Percentiles rank a stretch among this genome's conserved stretches.
phyloP scores from a whole-genome alignment of 2,329 filamentous ascomycete genomes.

The Macrophomina phaseolina region DNA sequence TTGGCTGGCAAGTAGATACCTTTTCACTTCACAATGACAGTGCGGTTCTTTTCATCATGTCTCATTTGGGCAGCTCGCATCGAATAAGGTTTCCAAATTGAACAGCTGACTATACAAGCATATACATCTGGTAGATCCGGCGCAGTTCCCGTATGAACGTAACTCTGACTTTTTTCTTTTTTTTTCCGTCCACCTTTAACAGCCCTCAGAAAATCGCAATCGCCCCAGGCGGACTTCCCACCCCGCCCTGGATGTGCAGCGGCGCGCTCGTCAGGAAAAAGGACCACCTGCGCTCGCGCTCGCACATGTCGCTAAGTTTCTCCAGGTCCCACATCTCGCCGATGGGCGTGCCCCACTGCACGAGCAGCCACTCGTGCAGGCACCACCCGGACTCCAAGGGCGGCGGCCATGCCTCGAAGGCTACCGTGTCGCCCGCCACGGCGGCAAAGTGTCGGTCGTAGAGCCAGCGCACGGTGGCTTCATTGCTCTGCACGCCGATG shows the following conservation, averaged over 20 bases:
- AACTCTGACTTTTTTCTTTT: background rate
- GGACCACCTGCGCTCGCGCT: constrained; percentile 58
- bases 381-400: constrained; percentile 40
- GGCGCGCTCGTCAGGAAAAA: constrained; percentile 68
- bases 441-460: constrained; percentile 31
- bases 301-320: constrained; percentile 59
- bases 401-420: constrained; percentile 38
- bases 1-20: constrained; percentile 21
- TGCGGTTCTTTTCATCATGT: background rate
- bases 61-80: background rate
- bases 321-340: constrained; percentile 55
- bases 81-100: background rate
- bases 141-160: too few relatives aligned
- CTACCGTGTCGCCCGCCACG: constrained; percentile 36
- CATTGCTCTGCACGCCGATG: constrained; percentile 2
- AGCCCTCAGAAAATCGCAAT: constrained; percentile 42
- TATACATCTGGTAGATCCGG: background rate
- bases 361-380: constrained; percentile 52
- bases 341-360: constrained; percentile 56
- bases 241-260: constrained; percentile 56
- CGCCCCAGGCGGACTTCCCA: constrained; percentile 45
- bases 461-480: constrained; percentile 16
- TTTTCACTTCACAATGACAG: background rate
- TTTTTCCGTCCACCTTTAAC: background rate
- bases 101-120: background rate